Percentiles rank a stretch among this genome's conserved stretches.
These are phyloP conservation scores for Vanderwaltozyma tropicalis DNA, from an alignment of 805 yeast species.

Conservation along the genomic window DNA sequence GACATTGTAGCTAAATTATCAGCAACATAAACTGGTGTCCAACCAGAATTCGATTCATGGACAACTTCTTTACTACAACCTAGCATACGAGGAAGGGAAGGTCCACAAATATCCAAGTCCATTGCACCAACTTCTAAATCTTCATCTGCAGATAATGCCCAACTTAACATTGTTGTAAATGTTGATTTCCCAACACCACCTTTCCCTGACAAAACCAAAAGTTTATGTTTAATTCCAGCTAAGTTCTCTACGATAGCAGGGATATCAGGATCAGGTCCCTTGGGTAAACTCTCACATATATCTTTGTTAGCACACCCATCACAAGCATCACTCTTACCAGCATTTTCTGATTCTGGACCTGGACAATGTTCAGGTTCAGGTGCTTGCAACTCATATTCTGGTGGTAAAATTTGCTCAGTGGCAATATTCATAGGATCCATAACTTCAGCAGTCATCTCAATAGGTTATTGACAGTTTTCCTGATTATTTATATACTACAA, in stretches of 20 bases:
- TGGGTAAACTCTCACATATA: constrained; percentile 78
- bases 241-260: constrained; percentile 63
- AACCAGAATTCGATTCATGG: constrained; percentile 84
- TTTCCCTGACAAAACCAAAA: constrained; percentile 73
- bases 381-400: constrained; percentile 34
- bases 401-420: constrained; percentile 2
- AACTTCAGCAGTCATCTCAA: not conserved
- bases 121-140: constrained; percentile 86
- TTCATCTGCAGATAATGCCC: constrained; percentile 85
- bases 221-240: constrained; percentile 59
- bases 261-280: constrained; percentile 93
- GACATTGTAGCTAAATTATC: constrained; percentile 95
- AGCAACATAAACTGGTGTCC: constrained; percentile 94
- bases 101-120: constrained; percentile 97
- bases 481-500: no score
- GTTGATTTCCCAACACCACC: constrained; percentile 99
- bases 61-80: constrained; percentile 82
- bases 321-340: constrained; percentile 93
- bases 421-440: not conserved
- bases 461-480: no score
- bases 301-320: constrained; percentile 88
- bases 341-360: constrained; percentile 89
- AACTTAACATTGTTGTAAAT: constrained; percentile 87
- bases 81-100: constrained; percentile 88
- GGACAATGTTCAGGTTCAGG: constrained; percentile 98